Conservation (phyloP, 805 yeast species). For the Yarrowia alimentaria region DNA sequence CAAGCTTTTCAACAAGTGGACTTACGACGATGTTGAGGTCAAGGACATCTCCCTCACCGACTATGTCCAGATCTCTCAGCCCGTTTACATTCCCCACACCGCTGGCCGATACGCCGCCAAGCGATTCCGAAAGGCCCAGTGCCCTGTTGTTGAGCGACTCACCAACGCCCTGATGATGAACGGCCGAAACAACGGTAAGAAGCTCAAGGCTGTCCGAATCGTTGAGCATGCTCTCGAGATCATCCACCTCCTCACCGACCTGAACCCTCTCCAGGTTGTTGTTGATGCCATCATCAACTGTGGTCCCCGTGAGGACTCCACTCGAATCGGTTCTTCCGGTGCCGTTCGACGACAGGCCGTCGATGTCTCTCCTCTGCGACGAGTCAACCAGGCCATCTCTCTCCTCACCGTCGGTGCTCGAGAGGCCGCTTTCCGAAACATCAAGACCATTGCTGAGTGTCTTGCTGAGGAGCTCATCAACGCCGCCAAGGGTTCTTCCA, state of each 20-base stretch:
- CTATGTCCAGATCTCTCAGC: constrained; percentile 96
- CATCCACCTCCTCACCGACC: constrained; percentile 95
- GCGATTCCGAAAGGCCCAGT: constrained; percentile 99
- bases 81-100: constrained; percentile 97
- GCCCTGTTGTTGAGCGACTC: constrained; percentile 98
- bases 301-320: constrained; percentile 99
- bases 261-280: constrained; percentile 98
- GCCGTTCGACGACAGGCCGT: constrained; percentile 99
- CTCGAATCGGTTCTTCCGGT: constrained; percentile 99
- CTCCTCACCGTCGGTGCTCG: constrained; percentile 98
- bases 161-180: constrained; percentile 99
- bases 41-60: constrained; percentile 98
- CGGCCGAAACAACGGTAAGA: constrained; percentile 99
- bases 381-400: constrained; percentile 99
- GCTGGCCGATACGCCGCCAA: constrained; percentile 99
- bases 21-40: constrained; percentile 95
- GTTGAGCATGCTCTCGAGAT: constrained; percentile 99
- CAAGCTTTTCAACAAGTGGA: constrained; percentile 99
- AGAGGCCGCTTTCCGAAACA: constrained; percentile 99
- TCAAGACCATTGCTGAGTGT: constrained; percentile 99
- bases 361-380: constrained; percentile 99
- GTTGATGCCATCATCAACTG: constrained; percentile 99
- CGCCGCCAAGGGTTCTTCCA: constrained; percentile 99
- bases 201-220: constrained; percentile 99
- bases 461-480: constrained; percentile 99